Base-by-base conservation (phyloP, 495 filamentous ascomycete genomes). In the Sordaria brevicollis region DNA sequence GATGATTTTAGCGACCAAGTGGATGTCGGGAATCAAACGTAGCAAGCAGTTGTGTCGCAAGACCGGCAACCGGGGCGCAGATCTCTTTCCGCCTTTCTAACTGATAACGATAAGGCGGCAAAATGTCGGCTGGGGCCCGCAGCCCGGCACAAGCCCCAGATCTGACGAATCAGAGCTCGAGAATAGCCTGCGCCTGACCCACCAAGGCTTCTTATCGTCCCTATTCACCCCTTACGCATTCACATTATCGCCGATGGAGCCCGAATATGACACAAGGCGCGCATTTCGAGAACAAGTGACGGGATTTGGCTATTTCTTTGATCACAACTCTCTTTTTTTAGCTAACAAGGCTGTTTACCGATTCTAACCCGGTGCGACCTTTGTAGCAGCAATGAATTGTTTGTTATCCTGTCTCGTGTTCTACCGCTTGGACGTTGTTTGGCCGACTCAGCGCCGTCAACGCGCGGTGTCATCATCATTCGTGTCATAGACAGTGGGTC, bases 21-120 rank as follows among this genome's bases (percentile, higher is more conserved):
- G 25, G 49, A 31, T 62, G 49, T 62, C 13, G 49, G 25, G 25
- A 62, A 62, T 62, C 25, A 62, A 62, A 62, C 49, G 49, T 62
- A 62, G 49, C 49, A 62, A 62, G 49, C 49, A 62, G 49, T 57
- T 36, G 68, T 62, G 68, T 54, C 54, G 72, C 68, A 65, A 54
- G 65, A 70, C 71, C 35, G 67, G 25, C 66, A 37, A 68, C 17
- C 70, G 66, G 71, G 72, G 41, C 71, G 72, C 69, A 75, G 74
- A 79, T 77, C 76, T 75, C 73, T 73, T 74, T 71, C 72, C 71
- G 39, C 37, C 66, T 65, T 43, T 71, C 68, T 67, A 35, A 31
- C 65, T 66, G 77, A 76, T 76, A 77, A 25, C 76, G 77, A 79
- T 79, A 79, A 76, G 76, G 38, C 69, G 75, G 75, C 34, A 69